These are phyloP conservation scores for Rubia peregrina DNA, from an alignment of 305 asterid genomes.

Conservation along the genomic window DNA sequence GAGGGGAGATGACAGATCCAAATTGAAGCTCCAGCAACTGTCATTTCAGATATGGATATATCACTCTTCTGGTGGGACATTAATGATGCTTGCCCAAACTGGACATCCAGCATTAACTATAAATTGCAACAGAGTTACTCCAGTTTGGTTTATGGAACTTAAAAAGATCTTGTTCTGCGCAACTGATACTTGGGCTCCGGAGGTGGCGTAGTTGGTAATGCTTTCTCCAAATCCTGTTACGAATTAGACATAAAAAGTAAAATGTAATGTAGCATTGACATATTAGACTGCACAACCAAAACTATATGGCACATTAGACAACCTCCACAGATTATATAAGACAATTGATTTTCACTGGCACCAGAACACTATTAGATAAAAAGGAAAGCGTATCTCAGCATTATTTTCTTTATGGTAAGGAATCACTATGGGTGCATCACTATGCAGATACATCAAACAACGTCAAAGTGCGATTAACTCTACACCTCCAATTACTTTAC, in stretches of 20 bases:
- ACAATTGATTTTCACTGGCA: not conserved
- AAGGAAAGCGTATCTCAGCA: not conserved
- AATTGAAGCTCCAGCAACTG: conserved; percentile 11
- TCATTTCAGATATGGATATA: conserved; percentile 2
- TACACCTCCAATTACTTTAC: not conserved
- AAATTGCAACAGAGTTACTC: conserved; percentile 26
- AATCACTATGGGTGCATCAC: not conserved
- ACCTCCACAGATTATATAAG: not conserved
- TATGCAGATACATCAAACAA: not conserved
- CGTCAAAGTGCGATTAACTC: not conserved
- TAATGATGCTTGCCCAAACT: conserved; percentile 13
- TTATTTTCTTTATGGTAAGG: not conserved
- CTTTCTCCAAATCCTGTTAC: conserved; percentile 67
- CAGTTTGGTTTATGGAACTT: conserved; percentile 16
- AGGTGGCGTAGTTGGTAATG: conserved; percentile 40
- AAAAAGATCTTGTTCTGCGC: conserved; percentile 69
- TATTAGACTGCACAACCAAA: not conserved
- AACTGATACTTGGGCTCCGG: conserved; percentile 74
- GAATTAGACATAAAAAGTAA: not conserved
- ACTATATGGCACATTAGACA: not conserved
- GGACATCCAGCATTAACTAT: conserved; percentile 16
- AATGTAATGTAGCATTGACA: not conserved
- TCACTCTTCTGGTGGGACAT: conserved; percentile 1
- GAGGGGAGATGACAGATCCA: conserved; percentile 10
- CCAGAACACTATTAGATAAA: not conserved